Evolutionary conservation across 129 eudicot genomes (phyloP).

Genomic region (Arctium lappa): DNA sequence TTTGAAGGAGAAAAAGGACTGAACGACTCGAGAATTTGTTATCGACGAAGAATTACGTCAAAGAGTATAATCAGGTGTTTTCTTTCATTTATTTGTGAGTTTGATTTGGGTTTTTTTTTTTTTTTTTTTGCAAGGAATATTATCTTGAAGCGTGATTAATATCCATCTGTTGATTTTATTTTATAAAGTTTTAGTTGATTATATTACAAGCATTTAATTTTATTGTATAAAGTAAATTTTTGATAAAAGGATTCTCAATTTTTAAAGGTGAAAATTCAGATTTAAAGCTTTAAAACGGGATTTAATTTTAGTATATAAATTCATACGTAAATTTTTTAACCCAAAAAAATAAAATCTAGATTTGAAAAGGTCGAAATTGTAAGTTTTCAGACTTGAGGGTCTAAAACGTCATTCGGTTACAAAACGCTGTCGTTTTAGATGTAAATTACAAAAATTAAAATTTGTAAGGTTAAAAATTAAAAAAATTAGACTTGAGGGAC

Average conservation of each 20-base stretch:
- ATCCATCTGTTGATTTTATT: neutral
- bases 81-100: neutral
- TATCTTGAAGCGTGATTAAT: neutral
- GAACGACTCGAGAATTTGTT: neutral
- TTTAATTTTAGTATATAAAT: neutral
- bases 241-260: neutral
- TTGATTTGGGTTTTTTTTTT: neutral
- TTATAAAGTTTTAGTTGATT: neutral
- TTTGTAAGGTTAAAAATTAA: neutral
- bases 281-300: neutral
- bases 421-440: neutral
- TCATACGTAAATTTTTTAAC: neutral
- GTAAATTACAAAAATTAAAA: neutral
- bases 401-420: neutral
- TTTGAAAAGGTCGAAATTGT: neutral
- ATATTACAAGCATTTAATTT: no score
- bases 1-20: neutral
- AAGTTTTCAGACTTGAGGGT: slow-evolving; percentile 4
- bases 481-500: slow-evolving; percentile 3
- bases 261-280: neutral
- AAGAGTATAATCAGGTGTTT: neutral
- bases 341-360: neutral
- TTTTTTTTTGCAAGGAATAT: neutral
- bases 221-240: neutral
- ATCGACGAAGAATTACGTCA: neutral